Conservation (phyloP, 495 filamentous ascomycete genomes). For the Podospora fimiseda region DNA sequence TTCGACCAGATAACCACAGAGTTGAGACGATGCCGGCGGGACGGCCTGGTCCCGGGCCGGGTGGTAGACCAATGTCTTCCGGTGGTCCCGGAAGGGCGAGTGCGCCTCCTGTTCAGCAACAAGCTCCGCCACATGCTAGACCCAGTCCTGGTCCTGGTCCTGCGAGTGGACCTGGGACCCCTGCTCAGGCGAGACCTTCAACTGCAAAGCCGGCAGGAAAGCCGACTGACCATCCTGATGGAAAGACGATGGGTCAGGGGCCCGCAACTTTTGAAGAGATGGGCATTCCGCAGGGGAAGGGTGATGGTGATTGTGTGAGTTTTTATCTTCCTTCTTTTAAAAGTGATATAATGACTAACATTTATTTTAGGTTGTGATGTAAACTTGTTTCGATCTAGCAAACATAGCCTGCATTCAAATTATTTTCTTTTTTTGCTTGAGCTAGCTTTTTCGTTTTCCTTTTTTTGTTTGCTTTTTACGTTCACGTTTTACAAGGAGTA, state of each 20-base stretch:
- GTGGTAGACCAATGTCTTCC: not conserved
- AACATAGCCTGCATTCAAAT: too few relatives aligned
- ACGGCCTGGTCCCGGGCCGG: not conserved
- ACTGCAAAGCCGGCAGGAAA: not conserved
- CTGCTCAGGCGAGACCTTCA: not conserved
- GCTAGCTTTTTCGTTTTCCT: too few relatives aligned
- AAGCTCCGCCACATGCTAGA: constrained; percentile 2
- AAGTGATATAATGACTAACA: constrained; percentile 5
- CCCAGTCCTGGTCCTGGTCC: constrained; percentile 25
- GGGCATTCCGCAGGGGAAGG: constrained; percentile 77
- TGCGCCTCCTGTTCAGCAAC: not conserved
- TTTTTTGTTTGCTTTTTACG: too few relatives aligned
- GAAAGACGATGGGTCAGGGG: constrained; percentile 62
- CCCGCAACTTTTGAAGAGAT: constrained; percentile 98
- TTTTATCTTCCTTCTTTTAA: not conserved
- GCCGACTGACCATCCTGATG: constrained; percentile 20
- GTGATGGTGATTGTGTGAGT: constrained; percentile 87
- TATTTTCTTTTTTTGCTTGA: too few relatives aligned
- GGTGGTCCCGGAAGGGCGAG: not conserved
- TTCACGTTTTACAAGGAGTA: too few relatives aligned
- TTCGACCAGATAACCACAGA: constrained; percentile 1
- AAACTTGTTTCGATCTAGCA: too few relatives aligned
- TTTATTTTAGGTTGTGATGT: constrained; percentile 20
- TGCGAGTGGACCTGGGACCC: constrained; percentile 20
- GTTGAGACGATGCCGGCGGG: not conserved